These are phyloP conservation scores for Fraxinus ornus DNA, from an alignment of 305 asterid species.

Conservation along the genomic window DNA sequence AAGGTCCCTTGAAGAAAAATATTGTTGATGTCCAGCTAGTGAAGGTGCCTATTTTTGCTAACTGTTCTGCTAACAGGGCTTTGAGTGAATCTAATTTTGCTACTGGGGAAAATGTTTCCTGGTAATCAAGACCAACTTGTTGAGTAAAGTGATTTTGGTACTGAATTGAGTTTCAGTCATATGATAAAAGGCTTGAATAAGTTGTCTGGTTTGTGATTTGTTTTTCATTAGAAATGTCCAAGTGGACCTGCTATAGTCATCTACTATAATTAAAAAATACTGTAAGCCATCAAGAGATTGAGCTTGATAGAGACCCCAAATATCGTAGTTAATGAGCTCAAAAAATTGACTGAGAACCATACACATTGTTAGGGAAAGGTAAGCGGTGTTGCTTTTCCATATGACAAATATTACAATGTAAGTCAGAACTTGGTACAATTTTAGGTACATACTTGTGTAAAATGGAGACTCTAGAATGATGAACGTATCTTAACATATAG, in stretches of 20 bases:
- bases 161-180: not conserved
- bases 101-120: too few species aligned
- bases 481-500: too few species aligned
- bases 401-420: not conserved
- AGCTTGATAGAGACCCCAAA: not conserved
- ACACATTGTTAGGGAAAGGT: not conserved
- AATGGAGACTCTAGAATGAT: not conserved
- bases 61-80: too few species aligned
- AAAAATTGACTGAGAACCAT: not conserved
- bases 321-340: not conserved
- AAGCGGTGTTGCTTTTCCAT: not conserved
- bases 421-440: not conserved
- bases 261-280: too few species aligned
- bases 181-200: too few species aligned
- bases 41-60: too few species aligned
- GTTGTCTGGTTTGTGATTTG: not conserved
- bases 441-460: not conserved
- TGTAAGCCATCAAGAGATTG: not conserved
- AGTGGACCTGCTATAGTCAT: too few species aligned
- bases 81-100: too few species aligned
- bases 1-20: too few species aligned
- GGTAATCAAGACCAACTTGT: too few species aligned
- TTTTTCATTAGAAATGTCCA: not conserved
- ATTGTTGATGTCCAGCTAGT: too few species aligned
- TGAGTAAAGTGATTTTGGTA: not conserved